These are phyloP conservation scores for Floccularia luteovirens DNA, from an alignment of 768 basidiomycete species.

Conservation along the genomic window DNA sequence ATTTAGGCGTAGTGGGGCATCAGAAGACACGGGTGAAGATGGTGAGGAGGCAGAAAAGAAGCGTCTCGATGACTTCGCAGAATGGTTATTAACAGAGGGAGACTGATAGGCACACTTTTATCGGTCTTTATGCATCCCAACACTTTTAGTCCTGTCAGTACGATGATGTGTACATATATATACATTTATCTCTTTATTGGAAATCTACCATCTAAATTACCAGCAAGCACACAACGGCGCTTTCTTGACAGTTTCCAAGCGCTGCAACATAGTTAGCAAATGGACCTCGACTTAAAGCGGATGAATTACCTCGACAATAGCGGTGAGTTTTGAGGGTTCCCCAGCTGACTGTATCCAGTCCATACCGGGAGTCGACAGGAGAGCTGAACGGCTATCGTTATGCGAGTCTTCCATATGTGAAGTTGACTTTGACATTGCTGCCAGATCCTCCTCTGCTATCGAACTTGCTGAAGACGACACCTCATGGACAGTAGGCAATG, in stretches of 20 bases:
- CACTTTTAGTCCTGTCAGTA: neutral
- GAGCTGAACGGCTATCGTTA: conserved; percentile 24
- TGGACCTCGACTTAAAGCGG: no score
- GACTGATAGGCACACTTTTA: conserved; percentile 46
- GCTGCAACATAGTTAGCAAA: conserved; percentile 29
- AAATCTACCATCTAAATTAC: conserved; percentile 23
- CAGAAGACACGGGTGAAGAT: conserved; percentile 55
- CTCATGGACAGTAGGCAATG: conserved; percentile 51
- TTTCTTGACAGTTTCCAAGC: conserved; percentile 63
- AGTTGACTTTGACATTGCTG: conserved; percentile 69
- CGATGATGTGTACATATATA: conserved; percentile 9
- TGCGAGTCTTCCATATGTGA: conserved; percentile 56
- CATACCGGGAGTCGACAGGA: conserved; percentile 21
- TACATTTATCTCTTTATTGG: conserved; percentile 13
- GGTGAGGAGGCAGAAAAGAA: conserved; percentile 74
- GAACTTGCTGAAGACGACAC: conserved; percentile 45
- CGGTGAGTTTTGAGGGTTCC: conserved; percentile 41
- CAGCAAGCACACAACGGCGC: conserved; percentile 71
- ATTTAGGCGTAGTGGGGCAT: conserved; percentile 68
- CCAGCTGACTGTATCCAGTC: conserved; percentile 44
- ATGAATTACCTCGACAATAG: conserved; percentile 61
- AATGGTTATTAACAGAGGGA: conserved; percentile 80
- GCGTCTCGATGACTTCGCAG: conserved; percentile 81
- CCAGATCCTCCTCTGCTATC: conserved; percentile 62
- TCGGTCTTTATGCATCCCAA: neutral